Evolutionary conservation across 129 eudicot genomes (phyloP), one percentile per base, ranked within the genome.

Genomic region (Pseudognaphalium luteoalbum): DNA sequence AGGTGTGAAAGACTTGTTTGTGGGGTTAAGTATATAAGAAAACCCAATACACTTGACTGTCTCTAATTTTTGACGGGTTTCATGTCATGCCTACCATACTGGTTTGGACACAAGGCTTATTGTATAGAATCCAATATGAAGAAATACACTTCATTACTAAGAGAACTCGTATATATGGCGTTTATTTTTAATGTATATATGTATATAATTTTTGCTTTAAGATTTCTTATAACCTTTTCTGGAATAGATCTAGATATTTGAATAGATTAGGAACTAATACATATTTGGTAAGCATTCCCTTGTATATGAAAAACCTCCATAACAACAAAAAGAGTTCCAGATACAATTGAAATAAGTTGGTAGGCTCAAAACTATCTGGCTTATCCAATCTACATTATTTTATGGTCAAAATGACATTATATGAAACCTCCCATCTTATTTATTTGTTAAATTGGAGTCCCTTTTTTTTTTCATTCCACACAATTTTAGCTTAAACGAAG

Each of bases 1-100:
- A 28, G 67, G 39, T 62, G 34, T 29, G 65, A 62, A 22, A 29
- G 39, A 62, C 67, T 62, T 62, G 67, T 25, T 62, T 62, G 37
- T 62, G 67, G 67, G 29, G 32, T 62, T 62, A 4, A 2, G 39
- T 22, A 28, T 62, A 1, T 10, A 62, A 62, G 39, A 28, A 51
- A 28, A 62, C 67, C 29, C n/a, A 62, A 62, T 19, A 62, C 33
- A 16, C 29, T 30, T 62, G 12, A 5, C 9, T 28, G 11, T 28
- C 67, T 9, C 28, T 9, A 21, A 61, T 0, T 28, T 29, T 28
- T 62, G 28, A 10, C 17, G 5, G 20, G 67, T 25, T 62, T 29
- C 1, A 3, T 62, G 29, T 62, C 20, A 17, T 52, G 58, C 20
- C 58, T 16, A 52, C 58, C 21, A 7, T 52, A 5, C n/a, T 52